Conservation (phyloP, 805 yeast genomes). For the Saturnispora diversa region DNA sequence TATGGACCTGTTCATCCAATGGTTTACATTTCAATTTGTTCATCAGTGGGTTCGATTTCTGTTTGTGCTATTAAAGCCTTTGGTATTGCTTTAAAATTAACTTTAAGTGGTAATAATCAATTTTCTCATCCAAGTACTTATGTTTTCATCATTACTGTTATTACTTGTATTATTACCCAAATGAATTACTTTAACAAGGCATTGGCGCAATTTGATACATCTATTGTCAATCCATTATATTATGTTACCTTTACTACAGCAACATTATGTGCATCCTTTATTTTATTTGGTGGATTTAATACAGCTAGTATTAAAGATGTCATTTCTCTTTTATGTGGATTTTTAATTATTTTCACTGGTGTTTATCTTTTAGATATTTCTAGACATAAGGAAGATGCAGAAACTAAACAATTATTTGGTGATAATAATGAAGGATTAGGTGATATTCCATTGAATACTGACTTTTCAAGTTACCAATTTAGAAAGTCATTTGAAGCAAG, state of each 20-base stretch:
- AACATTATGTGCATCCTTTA: constrained; percentile 77
- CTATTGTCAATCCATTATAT: constrained; percentile 84
- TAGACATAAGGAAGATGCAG: constrained; percentile 48
- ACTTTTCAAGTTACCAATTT: constrained; percentile 63
- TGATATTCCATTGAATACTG: constrained; percentile 77
- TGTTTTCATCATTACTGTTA: constrained; percentile 69
- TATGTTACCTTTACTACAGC: constrained; percentile 89
- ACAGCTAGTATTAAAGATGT: constrained; percentile 73
- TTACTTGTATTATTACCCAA: constrained; percentile 75
- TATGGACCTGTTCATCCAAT: constrained; percentile 78
- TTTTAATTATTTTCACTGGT: constrained; percentile 79
- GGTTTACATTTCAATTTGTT: constrained; percentile 84
- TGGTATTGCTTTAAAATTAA: constrained; percentile 83
- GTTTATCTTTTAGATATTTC: constrained; percentile 77
- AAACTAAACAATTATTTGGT: constrained; percentile 35
- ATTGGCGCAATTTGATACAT: constrained; percentile 85
- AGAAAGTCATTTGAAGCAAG: constrained; percentile 65
- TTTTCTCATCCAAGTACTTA: constrained; percentile 80
- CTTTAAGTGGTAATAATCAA: constrained; percentile 80
- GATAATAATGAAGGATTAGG: constrained; percentile 39
- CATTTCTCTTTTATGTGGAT: constrained; percentile 76
- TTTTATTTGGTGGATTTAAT: constrained; percentile 79
- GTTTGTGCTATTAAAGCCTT: constrained; percentile 91
- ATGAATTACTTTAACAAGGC: constrained; percentile 95
- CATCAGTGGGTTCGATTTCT: constrained; percentile 82